Conservation (phyloP, 805 yeast species). For the Clavispora carvajalis region DNA sequence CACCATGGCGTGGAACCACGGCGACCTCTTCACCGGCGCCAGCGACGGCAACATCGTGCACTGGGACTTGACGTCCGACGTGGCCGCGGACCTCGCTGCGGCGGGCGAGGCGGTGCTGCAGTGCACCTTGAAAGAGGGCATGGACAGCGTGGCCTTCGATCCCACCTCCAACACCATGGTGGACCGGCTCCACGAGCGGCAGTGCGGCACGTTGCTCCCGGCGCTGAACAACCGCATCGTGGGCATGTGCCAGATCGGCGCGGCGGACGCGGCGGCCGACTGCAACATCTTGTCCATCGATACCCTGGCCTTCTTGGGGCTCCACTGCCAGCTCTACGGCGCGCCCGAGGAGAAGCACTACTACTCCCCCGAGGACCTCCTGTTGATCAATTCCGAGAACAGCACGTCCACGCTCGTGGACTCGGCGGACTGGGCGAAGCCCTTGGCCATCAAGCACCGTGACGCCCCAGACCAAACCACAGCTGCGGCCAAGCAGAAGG, state of each 20-base stretch:
- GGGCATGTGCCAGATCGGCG: slow-evolving; percentile 35
- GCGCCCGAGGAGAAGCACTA: slow-evolving; percentile 17
- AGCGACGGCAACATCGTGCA: slow-evolving; percentile 63
- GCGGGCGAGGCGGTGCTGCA: slow-evolving; percentile 11
- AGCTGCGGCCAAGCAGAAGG: too few species aligned
- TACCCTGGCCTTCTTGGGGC: slow-evolving; percentile 49
- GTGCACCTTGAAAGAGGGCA: slow-evolving; percentile 45
- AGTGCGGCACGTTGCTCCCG: slow-evolving; percentile 60
- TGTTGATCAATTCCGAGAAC: slow-evolving; percentile 4
- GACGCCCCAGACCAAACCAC: too few species aligned
- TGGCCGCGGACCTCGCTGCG: slow-evolving; percentile 8
- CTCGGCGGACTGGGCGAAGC: slow-evolving; percentile 3
- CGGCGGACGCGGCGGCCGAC: slow-evolving; percentile 18
- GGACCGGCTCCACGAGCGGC: slow-evolving; percentile 34
- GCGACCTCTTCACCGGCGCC: slow-evolving; percentile 54
- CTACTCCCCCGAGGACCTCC: slow-evolving; percentile 25
- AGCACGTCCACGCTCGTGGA: slow-evolving; percentile 12
- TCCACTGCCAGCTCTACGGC: slow-evolving; percentile 42
- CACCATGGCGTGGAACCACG: slow-evolving; percentile 55
- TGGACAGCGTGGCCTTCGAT: slow-evolving; percentile 36
- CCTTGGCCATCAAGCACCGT: slow-evolving; percentile 5
- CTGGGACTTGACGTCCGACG: slow-evolving; percentile 49
- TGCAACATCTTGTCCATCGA: slow-evolving; percentile 48
- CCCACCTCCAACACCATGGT: slow-evolving; percentile 28
- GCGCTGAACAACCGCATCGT: slow-evolving; percentile 50